These are phyloP conservation scores for Cryomyces antarcticus DNA, from an alignment of 495 filamentous ascomycete species.

Conservation along the genomic window DNA sequence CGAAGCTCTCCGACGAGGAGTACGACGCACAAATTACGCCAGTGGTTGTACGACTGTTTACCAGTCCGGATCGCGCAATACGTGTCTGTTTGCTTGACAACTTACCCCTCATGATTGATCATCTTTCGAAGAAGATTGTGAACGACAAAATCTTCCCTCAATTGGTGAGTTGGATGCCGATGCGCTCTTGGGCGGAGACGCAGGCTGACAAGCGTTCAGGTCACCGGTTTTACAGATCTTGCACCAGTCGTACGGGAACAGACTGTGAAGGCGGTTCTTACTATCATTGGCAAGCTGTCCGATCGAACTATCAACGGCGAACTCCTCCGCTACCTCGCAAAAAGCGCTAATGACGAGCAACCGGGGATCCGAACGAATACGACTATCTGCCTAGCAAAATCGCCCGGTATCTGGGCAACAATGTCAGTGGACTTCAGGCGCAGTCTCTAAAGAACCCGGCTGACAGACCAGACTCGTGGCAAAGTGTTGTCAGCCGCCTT, in stretches of 20 bases:
- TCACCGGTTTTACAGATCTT: conserved; percentile 80
- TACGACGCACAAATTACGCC: conserved; percentile 72
- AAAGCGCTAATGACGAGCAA: conserved; percentile 93
- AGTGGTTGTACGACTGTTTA: conserved; percentile 70
- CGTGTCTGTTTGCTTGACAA: conserved; percentile 83
- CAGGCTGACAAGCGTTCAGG: conserved; percentile 19
- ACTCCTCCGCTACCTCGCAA: conserved; percentile 72
- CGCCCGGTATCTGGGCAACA: conserved; percentile 62
- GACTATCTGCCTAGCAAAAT: conserved; percentile 91
- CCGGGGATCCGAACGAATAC: conserved; percentile 96
- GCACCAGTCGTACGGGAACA: conserved; percentile 86
- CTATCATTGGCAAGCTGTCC: conserved; percentile 68
- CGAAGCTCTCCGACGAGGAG: conserved; percentile 72
- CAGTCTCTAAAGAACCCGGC: conserved; percentile 1
- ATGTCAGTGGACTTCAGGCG: conserved; percentile 22
- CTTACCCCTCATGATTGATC: conserved; percentile 76
- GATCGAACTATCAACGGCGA: conserved; percentile 90
- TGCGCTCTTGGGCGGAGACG: too few relatives aligned
- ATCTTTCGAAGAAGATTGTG: conserved; percentile 70
- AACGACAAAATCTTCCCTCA: conserved; percentile 95
- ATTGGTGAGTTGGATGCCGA: conserved; percentile 32
- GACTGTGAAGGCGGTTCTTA: conserved; percentile 80
- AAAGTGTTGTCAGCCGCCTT: conserved; percentile 92
- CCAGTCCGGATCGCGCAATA: conserved; percentile 78
- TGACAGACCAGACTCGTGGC: conserved; percentile 34